Evolutionary conservation across 345 rosid genomes (phyloP), one percentile per base, ranked within the genome.

Genomic region (Arabis alpina): DNA sequence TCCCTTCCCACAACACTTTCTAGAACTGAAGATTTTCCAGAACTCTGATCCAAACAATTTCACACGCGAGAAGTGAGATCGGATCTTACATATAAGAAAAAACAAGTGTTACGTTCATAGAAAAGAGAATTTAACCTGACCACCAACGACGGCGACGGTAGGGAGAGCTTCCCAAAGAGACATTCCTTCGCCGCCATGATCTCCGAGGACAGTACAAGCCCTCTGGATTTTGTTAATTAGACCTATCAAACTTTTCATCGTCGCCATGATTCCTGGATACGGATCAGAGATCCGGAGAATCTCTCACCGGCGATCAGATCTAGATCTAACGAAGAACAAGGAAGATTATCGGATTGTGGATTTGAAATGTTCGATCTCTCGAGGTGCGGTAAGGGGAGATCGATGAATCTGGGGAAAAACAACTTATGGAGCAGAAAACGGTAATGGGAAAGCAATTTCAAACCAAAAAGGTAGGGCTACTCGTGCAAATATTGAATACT

Each of bases 91-190:
- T 27, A 49, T 23, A 32, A 27, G 30, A 27, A 27, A 27, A 30
- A 50, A 43, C 45, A 36, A 8, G 40, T 49, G 41, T 45, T 45
- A 23, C 41, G 41, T 48, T 5, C 5, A 72, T 53, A 24, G 72
- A 72, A 61, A 48, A 25, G 56, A 56, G 61, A 19, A 41, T 14
- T 8, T 23, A 58, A 94, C 99, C 97, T 92, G 99, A 72, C 99
- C 98, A 54, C 99, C 99, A 40, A 90, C 98, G 65, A 95, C 99
- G 2, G 96, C 97, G 76, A 95, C 99, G 47, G 98, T 79, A 28
- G 96, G 98, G 34, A 95, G 96, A 66, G 99, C 98, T 85, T 92
- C 98, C 98, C 99, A 92, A n/a, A 95, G 96, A 4, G 99, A 92
- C 97, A 95, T 82, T 75, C 99, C 97, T 77, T 92, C 90, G 73